Evolutionary conservation across 202 grass and related monocot species (phyloP), one percentile per base, ranked within the genome.

Genomic region (Musa balbisiana): DNA sequence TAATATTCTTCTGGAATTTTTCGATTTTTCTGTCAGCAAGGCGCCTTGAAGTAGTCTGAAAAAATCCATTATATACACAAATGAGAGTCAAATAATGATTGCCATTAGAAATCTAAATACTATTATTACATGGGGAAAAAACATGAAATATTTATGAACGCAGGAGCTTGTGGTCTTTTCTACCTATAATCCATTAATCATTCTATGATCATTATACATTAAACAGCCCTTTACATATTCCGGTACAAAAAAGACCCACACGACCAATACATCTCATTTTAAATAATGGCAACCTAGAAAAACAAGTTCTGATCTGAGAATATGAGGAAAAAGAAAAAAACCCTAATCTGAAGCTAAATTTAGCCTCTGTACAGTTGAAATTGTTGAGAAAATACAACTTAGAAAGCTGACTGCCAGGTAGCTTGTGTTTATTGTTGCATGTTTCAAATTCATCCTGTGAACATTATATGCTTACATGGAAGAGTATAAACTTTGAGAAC

Each of bases 1-100:
- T 92, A 49, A 92, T 92, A 82, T 90, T 96, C 83, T 96, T 96
- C 85, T 96, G 90, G 77, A 96, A 92, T 76, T 90, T 92, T 1
- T 90, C 73, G 10, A 85, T 85, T 79, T 96, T 96, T 77, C 84
- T 85, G 84, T 96, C 92, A 63, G 92, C 87, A 56, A 90, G 87
- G 25, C 92, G 87, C 82, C 82, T 88, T 68, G 92, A 96, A 26
- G 85, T 96, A 63, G 92, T 96, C 92, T 96, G 85, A 29, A 60
- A 54, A 69, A 51, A 15, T 20, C 63, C 63, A 14, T 26, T 11
- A 26, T 27, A 14, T 11, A 26, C 10, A 12, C 56, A 21, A 60
- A 60, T 21, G n/a, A 60, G n/a, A 56, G 55, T 4, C 5, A 60
- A n/a, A 0, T 60, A 60, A 60, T 16, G 14, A 16, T 19, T 19